Conservation (phyloP, 2,329 filamentous ascomycete species). For the Calycina herbarum region DNA sequence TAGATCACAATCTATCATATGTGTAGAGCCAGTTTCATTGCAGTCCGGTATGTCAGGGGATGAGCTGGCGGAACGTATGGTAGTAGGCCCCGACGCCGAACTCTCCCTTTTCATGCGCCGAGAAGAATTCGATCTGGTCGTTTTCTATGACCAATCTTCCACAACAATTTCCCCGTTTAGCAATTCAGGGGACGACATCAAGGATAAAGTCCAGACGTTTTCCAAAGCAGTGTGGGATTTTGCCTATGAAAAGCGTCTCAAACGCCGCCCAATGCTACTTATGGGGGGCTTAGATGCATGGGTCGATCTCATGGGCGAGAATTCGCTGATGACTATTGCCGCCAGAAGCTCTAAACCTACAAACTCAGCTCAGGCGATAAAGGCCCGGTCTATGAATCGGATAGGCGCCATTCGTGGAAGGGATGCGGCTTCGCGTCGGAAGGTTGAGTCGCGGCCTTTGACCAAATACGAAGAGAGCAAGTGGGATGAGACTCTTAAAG, state of each 20-base stretch:
- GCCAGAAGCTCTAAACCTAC: slow-evolving; percentile 44
- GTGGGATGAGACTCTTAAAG: slow-evolving; percentile 76
- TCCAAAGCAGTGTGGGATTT: slow-evolving; percentile 81
- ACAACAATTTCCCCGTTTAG: slow-evolving; percentile 33
- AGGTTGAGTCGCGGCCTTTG: slow-evolving; percentile 62
- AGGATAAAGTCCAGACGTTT: slow-evolving; percentile 66
- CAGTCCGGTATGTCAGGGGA: slow-evolving; percentile 65
- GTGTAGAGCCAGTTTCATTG: slow-evolving; percentile 80
- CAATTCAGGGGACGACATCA: slow-evolving; percentile 46
- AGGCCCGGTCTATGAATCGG: slow-evolving; percentile 40
- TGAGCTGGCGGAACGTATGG: slow-evolving; percentile 65
- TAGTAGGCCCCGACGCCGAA: slow-evolving; percentile 73
- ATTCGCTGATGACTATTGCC: slow-evolving; percentile 51
- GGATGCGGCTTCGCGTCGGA: slow-evolving; percentile 34
- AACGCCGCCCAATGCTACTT: slow-evolving; percentile 72
- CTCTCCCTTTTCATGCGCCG: slow-evolving; percentile 70
- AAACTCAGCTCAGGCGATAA: slow-evolving; percentile 35
- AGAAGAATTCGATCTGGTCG: slow-evolving; percentile 79
- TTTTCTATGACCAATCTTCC: slow-evolving; percentile 82
- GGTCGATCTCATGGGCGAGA: slow-evolving; percentile 73
- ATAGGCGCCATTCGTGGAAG: slow-evolving; percentile 46
- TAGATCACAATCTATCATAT: slow-evolving; percentile 78
- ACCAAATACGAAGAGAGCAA: slow-evolving; percentile 77
- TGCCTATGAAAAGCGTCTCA: slow-evolving; percentile 75
- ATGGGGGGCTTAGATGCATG: slow-evolving; percentile 84